Evolutionary conservation across 1,139 yeast genomes (phyloP).

Genomic region (Lodderomyces theae): DNA sequence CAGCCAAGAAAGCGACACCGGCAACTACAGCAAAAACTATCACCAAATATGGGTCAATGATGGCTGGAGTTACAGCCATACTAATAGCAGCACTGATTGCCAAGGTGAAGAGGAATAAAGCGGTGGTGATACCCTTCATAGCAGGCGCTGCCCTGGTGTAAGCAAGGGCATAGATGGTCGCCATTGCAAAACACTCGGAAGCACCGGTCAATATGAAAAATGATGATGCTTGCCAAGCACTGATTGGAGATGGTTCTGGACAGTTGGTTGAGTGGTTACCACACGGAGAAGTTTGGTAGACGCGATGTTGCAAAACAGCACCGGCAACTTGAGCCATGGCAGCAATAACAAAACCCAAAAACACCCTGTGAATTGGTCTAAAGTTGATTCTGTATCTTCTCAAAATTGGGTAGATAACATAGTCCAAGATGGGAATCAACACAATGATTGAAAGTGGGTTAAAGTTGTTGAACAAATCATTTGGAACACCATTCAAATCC

Average conservation of each 20-base stretch:
- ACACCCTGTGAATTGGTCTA: conserved; percentile 36
- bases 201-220: conserved; percentile 57
- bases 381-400: conserved; percentile 44
- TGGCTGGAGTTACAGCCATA: conserved; percentile 54
- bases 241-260: conserved; percentile 46
- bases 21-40: conserved; percentile 56
- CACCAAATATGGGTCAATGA: conserved; percentile 52
- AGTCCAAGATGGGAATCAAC: conserved; percentile 62
- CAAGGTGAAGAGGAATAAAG: conserved; percentile 57
- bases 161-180: conserved; percentile 69
- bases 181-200: conserved; percentile 67
- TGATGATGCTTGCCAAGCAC: conserved; percentile 55
- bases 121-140: conserved; percentile 68
- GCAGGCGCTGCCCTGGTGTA: conserved; percentile 66
- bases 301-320: conserved; percentile 35
- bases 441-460: conserved; percentile 66
- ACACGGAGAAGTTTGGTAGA: conserved; percentile 39
- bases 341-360: conserved; percentile 35
- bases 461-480: conserved; percentile 65
- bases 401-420: conserved; percentile 55
- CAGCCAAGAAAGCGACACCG: conserved; percentile 42
- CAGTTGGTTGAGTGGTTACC: conserved; percentile 47
- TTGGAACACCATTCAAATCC: conserved; percentile 67
- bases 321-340: conserved; percentile 41
- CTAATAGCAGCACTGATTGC: conserved; percentile 60